Evolutionary conservation across 2,329 filamentous ascomycete species (phyloP).

Genomic region (Delphinella strobiligena): DNA sequence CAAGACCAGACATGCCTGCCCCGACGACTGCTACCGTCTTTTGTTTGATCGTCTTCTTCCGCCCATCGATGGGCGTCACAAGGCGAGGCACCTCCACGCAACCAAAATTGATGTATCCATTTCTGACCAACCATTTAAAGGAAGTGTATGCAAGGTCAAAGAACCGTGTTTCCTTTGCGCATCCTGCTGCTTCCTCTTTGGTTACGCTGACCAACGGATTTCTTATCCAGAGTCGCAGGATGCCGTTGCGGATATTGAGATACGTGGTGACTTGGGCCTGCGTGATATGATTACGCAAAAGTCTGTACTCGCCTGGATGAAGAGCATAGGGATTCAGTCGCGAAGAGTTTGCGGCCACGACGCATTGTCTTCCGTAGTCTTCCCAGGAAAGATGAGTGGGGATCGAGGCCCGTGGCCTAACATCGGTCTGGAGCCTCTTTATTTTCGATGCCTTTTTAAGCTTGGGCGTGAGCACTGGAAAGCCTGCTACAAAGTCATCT

Average conservation of each 20-base stretch:
- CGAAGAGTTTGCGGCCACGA: constrained; percentile 78
- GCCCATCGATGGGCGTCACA: not conserved
- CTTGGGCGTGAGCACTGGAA: constrained; percentile 4
- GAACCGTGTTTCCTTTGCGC: constrained; percentile 76
- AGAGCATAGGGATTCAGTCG: constrained; percentile 81
- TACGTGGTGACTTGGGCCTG: constrained; percentile 87
- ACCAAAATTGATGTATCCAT: constrained; percentile 94
- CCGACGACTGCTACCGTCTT: constrained; percentile 79
- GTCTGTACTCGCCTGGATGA: constrained; percentile 69
- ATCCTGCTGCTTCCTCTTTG: constrained; percentile 77
- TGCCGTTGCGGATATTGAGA: constrained; percentile 89
- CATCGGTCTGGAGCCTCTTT: constrained; percentile 9
- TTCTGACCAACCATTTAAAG: constrained; percentile 81
- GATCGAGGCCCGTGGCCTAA: constrained; percentile 53
- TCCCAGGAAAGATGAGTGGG: constrained; percentile 58
- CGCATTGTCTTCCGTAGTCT: constrained; percentile 84
- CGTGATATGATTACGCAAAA: constrained; percentile 72
- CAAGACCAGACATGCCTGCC: constrained; percentile 86
- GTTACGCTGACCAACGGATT: constrained; percentile 76
- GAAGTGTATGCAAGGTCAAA: constrained; percentile 80
- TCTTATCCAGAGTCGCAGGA: constrained; percentile 76
- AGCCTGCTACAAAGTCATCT: no score
- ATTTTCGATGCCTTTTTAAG: constrained; percentile 5
- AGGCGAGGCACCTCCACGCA: constrained; percentile 58
- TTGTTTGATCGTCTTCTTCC: constrained; percentile 35